Base-by-base conservation (phyloP, 495 filamentous ascomycete species). In the Lasiosphaeriaceae sp. region DNA sequence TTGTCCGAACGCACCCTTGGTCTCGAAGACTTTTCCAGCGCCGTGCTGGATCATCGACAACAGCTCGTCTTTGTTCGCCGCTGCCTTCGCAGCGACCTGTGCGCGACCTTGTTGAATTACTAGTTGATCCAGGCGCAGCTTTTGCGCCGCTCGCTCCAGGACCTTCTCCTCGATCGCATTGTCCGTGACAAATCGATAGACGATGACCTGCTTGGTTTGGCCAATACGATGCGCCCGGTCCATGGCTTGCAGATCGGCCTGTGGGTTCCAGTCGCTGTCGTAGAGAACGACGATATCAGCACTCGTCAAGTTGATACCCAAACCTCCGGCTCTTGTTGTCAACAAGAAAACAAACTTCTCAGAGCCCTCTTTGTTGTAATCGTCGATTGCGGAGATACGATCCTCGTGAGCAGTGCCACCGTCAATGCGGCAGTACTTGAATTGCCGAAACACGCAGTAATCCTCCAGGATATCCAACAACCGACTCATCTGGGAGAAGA, bases 401-500 rank as follows among this genome's bases (percentile, higher is more conserved):
- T 99, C 94, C 70, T 97, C 95, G 62, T 99, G 95, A 1, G 94
- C 94, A 2, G 95, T 99, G 9, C 90, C 87, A 58, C 95, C 95
- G 70, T 99, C 95, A 60, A 99, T 99, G 66, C 95, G 89, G 73
- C 93, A 97, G 71, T 99, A 99, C 52, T 96, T 87, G 74, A 87
- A 96, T 14, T 90, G 87, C 17, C 95, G 79, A 77, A 97, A 94
- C 31, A 97, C 90, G 62, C 92, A 96, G 75, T 99, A 99, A 70
- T 99, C 95, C 67, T 99, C 95, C 23, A 99, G 78, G 46, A 99
- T 97, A 66, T 99, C 95, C 22, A 99, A 77, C 26, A 97, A 82
- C 82, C 95, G 88, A 60, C 91, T 96, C 95, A 99, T 99, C 65
- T 99, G 95, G 0, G 95, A 97, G 77, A 99, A 99, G 64, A 99